Conservation (phyloP, 352 stramenopile genomes). For the Elongisporangium anandrum region DNA sequence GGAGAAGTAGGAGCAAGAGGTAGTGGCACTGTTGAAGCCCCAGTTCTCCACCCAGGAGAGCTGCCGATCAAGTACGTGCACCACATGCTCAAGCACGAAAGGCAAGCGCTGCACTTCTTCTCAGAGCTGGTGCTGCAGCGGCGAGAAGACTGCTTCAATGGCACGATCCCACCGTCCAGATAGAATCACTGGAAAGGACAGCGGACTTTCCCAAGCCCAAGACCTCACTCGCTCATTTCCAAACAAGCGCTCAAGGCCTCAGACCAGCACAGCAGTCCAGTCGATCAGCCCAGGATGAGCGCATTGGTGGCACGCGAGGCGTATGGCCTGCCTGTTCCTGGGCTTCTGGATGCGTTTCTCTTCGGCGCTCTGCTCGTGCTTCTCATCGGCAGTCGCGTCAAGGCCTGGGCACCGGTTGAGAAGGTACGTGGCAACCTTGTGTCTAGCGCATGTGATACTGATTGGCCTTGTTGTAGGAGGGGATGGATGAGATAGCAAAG, state of each 20-base stretch:
- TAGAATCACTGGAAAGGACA: neutral
- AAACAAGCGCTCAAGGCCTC: too few relatives aligned
- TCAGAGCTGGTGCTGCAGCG: constrained; percentile 43
- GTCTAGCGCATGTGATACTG: neutral
- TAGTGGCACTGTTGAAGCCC: constrained; percentile 2
- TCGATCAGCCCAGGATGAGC: neutral
- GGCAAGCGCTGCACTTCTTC: constrained; percentile 28
- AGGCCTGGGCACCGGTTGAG: neutral
- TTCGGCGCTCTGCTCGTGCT: neutral
- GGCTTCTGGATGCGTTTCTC: neutral
- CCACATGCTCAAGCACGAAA: constrained; percentile 30
- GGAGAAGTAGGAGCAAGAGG: neutral
- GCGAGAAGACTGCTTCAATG: constrained; percentile 41
- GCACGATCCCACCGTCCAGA: constrained; percentile 12
- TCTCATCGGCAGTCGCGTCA: neutral
- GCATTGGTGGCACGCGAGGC: neutral
- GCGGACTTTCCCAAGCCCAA: neutral
- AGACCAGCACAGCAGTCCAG: too few relatives aligned
- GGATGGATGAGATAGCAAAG: neutral
- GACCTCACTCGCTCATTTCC: neutral
- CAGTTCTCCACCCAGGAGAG: constrained; percentile 20
- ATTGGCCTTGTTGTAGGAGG: neutral
- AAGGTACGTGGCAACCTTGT: neutral
- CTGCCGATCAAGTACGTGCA: constrained; percentile 39
- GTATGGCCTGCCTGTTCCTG: neutral